Base-by-base conservation (phyloP, 2,329 filamentous ascomycete species). In the Elsinoe fawcettii region DNA sequence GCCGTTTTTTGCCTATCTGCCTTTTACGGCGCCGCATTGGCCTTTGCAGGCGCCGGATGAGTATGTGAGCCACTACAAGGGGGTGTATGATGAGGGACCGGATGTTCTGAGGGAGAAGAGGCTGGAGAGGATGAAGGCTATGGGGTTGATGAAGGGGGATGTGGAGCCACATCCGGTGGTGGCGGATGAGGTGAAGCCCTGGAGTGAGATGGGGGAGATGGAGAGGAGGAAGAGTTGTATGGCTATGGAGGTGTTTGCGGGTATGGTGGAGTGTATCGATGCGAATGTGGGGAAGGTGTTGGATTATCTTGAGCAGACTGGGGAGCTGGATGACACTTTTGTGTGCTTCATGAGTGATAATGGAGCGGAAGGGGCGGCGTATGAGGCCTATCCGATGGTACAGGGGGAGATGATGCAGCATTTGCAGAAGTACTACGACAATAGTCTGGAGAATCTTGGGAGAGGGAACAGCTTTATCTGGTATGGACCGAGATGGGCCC, bases 311-410 rank as follows among this genome's bases (percentile, higher is more conserved):
- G 71, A 79, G 58, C 65, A 74, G 43, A 79, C 76, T 1, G 79
- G 76, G 57, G 81, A 85, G 64, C 72, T 81, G 0, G 82, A 85
- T 60, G 83, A 85, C 66, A 86, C 82, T 1, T 80, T 85, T 60
- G 74, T 86, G 53, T 76, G 78, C 64, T 85, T 85, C 73, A 78
- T 84, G 71, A 80, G 76, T 1, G 81, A 85, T 67, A 85, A 85
- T 60, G 81, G 81, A 2, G 81, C 81, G 9, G 81, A 84, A 62
- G 81, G 81, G 9, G 79, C 78, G 14, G 75, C 75, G 1, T 80
- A 81, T 60, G 80, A 84, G 63, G 79, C 81, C 3, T 77, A 79
- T 55, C 81, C 81, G 0, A 78, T 83, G 56, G 75, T 83, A 3
- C 72, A 77, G 55, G 76, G 77, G 47, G 74, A 73, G 22, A 78